phyloP scores from a whole-genome alignment of 208 protist species.

The Leishmania amazonensis region DNA sequence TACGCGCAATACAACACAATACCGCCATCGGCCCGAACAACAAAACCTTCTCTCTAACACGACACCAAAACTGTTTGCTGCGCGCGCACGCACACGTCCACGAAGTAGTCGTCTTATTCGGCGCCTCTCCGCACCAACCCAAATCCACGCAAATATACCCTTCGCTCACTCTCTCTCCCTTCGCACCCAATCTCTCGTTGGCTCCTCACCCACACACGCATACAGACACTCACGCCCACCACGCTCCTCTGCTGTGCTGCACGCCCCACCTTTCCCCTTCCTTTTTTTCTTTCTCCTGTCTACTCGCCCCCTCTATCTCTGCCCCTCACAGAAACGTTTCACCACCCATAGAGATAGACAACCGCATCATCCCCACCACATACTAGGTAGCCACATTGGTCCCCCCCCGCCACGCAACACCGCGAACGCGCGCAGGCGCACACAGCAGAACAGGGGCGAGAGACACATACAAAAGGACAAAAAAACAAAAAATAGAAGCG shows the following conservation, averaged over 20 bases:
- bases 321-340: background rate
- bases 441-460: background rate
- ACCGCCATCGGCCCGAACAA: background rate
- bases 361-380: background rate
- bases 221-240: background rate
- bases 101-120: background rate
- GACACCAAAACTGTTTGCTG: background rate
- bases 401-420: background rate
- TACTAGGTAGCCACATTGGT: background rate
- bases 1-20: background rate
- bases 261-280: background rate
- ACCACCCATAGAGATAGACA: slow-evolving; percentile 9
- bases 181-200: background rate
- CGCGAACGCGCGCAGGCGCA: background rate
- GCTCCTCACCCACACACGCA: background rate
- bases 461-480: background rate
- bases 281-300: background rate
- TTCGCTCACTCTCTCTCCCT: slow-evolving; percentile 10
- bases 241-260: background rate
- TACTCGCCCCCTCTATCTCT: background rate
- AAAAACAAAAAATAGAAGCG: background rate
- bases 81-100: background rate
- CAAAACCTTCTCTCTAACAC: background rate
- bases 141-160: slow-evolving; percentile 5
- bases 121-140: background rate